Evolutionary conservation across 208 protist species (phyloP).

Genomic region (Wallacemonas sp.): DNA sequence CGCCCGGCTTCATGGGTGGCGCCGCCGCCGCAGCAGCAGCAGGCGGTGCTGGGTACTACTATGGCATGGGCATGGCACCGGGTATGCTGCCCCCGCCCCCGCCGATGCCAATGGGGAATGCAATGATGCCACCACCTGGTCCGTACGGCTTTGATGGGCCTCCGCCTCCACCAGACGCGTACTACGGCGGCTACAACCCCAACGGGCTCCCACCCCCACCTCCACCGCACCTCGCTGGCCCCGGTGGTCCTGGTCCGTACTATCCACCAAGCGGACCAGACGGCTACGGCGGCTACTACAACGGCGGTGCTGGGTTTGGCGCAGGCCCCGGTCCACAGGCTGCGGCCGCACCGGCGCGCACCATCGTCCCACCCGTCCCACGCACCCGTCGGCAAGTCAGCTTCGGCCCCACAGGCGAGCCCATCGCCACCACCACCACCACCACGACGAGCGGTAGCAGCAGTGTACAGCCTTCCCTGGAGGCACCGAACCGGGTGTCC

Average conservation of each 20-base stretch:
- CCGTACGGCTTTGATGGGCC: background rate
- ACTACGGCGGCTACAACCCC: background rate
- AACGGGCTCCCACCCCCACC: background rate
- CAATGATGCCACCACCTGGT: background rate
- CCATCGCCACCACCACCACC: background rate
- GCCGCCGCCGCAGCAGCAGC: no score
- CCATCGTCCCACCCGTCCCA: background rate
- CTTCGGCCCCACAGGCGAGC: constrained; percentile 1
- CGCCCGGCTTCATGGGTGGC: background rate
- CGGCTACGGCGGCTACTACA: constrained; percentile 1
- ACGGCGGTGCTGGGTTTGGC: background rate
- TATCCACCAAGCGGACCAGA: no score
- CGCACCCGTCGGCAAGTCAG: constrained; percentile 18
- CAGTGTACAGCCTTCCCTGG: background rate
- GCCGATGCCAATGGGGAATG: no score
- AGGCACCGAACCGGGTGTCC: background rate
- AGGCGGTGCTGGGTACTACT: background rate
- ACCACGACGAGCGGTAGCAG: background rate
- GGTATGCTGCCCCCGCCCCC: no score
- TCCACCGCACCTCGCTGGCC: background rate
- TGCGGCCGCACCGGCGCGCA: background rate
- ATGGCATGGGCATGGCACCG: background rate
- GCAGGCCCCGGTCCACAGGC: background rate
- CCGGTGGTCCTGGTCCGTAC: no score
- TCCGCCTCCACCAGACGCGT: background rate